These are phyloP conservation scores for Tetrahymena malaccensis DNA, from an alignment of 73 alveolate species.

Conservation along the genomic window DNA sequence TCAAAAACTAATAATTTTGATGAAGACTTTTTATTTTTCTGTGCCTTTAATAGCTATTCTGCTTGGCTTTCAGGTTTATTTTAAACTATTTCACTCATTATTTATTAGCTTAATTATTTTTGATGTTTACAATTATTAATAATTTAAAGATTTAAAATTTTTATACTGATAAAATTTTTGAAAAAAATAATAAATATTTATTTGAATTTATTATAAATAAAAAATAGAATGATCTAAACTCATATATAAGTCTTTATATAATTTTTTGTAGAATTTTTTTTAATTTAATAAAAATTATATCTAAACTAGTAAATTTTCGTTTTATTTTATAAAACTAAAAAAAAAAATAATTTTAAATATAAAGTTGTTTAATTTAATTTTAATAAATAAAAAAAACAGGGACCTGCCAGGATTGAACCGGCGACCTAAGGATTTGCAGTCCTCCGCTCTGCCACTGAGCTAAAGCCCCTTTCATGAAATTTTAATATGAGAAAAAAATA, in stretches of 20 bases:
- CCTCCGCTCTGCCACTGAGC: conserved; percentile 6
- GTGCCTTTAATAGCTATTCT: neutral
- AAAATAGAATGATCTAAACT: too few species aligned
- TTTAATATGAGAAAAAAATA: neutral
- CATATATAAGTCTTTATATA: too few species aligned
- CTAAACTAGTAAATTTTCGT: neutral
- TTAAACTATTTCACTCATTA: neutral
- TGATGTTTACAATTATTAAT: neutral
- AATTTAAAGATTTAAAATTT: neutral
- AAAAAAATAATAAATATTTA: too few species aligned
- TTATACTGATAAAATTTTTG: neutral
- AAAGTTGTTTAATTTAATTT: neutral
- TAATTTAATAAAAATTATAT: too few species aligned
- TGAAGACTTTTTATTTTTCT: neutral
- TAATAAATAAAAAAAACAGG: neutral
- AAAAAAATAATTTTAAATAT: neutral
- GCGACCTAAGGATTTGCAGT: conserved; percentile 2
- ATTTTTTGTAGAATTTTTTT: neutral
- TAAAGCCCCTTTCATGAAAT: neutral
- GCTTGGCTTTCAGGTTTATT: neutral
- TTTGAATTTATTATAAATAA: neutral
- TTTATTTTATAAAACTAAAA: neutral
- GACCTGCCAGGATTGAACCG: conserved; percentile 1
- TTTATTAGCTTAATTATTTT: neutral
- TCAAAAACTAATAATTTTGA: neutral